Base-by-base conservation (phyloP, 2,329 filamentous ascomycete genomes). In the Colletotrichum agaves region DNA sequence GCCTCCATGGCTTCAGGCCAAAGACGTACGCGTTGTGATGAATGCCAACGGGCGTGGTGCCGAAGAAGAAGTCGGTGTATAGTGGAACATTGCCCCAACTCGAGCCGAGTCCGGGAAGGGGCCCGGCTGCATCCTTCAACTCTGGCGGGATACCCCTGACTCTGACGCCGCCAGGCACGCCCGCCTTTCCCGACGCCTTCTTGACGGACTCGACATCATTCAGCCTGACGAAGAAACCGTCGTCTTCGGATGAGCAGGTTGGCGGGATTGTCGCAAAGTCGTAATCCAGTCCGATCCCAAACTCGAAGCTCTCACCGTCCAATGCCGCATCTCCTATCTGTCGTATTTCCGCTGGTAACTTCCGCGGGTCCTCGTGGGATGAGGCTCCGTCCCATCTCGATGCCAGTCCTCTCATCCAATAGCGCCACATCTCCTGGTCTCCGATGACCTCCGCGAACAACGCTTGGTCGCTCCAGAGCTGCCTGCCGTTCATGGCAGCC, bases 381-480 rank as follows among this genome's bases (percentile, higher is more conserved):
- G 31, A 19, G 0, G 67, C 70, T 3, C 77, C 77, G 59, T 80
- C 74, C 79, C 79, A 80, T 0, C 74, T 74, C 13, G 72, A 67
- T 1, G 69, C 73, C 1, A 80, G 65, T 21, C 71, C 49, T 5
- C 72, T 73, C 46, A 73, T 67, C 76, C 77, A 80, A 33, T 74
- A 71, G 1, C 79, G 76, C 74, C 76, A 79, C 35, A 79, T 74
- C 65, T 79, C 76, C 57, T 80, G 79, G 19, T 80, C 79, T 10
- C 77, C 78, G 7, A 79, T 75, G n/a, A 80, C 77, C 39, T 80
- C 79, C 0, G 73, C 78, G 1, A 80, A 69, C 5, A 80, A 75
- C 0, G 78, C 77, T 56, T 80, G 79, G 43, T 80, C 77, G 68
- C 78, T 79, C 78, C 78, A 80, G 8, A 79, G 75, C 62, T 79